Percentiles rank a stretch among this genome's conserved stretches.
phyloP scores from a whole-genome alignment of 2,329 filamentous ascomycete genomes.

The Chlorencoelia australis region DNA sequence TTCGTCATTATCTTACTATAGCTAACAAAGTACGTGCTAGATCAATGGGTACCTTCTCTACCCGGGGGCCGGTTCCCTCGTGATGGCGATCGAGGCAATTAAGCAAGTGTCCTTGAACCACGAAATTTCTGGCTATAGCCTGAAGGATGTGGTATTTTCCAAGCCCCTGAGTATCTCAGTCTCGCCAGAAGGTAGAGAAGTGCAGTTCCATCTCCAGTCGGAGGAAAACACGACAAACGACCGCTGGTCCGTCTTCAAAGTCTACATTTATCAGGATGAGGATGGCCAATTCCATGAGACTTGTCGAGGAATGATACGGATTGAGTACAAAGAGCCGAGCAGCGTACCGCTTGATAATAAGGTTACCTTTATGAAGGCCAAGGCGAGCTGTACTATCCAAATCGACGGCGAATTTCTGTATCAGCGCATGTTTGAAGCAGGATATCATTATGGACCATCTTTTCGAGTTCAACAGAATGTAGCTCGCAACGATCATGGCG shows the following conservation, averaged over 20 bases:
- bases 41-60: constrained; percentile 19
- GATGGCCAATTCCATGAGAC: too few relatives aligned
- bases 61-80: constrained; percentile 24
- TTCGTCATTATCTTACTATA: neutral
- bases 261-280: too few relatives aligned
- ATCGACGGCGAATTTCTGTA: neutral
- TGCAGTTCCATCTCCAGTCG: neutral
- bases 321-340: too few relatives aligned
- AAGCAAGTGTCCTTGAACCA: constrained; percentile 14
- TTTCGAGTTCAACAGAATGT: too few relatives aligned
- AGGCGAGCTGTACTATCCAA: too few relatives aligned
- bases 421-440: constrained; percentile 25
- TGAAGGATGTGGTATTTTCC: neutral
- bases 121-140: neutral
- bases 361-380: too few relatives aligned
- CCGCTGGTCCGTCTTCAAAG: too few relatives aligned
- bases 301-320: too few relatives aligned
- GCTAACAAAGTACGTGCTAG: neutral
- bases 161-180: constrained; percentile 15
- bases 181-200: constrained; percentile 1
- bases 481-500: too few relatives aligned
- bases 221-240: too few relatives aligned
- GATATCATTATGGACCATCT: constrained; percentile 18
- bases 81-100: constrained; percentile 25
- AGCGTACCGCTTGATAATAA: too few relatives aligned